Conservation (phyloP, 768 basidiomycete species). For the Dioszegia aurantiaca region DNA sequence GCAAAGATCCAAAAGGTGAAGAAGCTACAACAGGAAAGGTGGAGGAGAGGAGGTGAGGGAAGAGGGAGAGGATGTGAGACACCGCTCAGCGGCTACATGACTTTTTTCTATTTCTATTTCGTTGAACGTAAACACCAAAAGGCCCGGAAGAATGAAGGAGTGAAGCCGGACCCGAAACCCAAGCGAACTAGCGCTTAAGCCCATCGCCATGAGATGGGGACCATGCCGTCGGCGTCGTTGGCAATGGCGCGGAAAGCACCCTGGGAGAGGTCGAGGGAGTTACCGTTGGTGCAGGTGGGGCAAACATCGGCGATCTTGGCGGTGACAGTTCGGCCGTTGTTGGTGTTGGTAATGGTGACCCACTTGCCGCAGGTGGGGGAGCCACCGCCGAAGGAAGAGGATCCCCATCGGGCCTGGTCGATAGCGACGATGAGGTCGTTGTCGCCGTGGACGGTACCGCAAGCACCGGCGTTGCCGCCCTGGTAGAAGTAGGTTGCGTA, state of each 20-base stretch:
- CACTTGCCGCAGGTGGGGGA: constrained; percentile 66
- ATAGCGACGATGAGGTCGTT: constrained; percentile 53
- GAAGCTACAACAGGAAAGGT: constrained; percentile 7
- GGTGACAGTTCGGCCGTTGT: constrained; percentile 61
- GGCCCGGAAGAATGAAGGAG: constrained; percentile 5
- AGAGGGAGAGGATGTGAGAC: not conserved
- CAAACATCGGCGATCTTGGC: constrained; percentile 76
- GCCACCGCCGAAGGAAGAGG: constrained; percentile 58
- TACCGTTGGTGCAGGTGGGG: constrained; percentile 66
- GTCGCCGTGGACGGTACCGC: constrained; percentile 66
- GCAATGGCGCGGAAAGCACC: constrained; percentile 67
- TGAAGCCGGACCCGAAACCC: not conserved
- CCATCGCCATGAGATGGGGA: constrained; percentile 55
- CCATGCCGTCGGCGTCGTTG: constrained; percentile 57
- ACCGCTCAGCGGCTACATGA: constrained; percentile 17
- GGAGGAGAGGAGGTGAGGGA: not conserved
- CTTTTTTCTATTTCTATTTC: not conserved
- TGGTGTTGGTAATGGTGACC: constrained; percentile 65
- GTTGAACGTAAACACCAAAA: not conserved
- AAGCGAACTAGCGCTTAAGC: constrained; percentile 9
- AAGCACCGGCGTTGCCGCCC: constrained; percentile 72
- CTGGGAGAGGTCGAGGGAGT: constrained; percentile 61
- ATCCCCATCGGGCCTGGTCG: constrained; percentile 54
- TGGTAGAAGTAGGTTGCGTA: constrained; percentile 65
- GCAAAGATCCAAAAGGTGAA: constrained; percentile 4